Conservation (phyloP, 768 basidiomycete genomes). For the Boletales sp. region DNA sequence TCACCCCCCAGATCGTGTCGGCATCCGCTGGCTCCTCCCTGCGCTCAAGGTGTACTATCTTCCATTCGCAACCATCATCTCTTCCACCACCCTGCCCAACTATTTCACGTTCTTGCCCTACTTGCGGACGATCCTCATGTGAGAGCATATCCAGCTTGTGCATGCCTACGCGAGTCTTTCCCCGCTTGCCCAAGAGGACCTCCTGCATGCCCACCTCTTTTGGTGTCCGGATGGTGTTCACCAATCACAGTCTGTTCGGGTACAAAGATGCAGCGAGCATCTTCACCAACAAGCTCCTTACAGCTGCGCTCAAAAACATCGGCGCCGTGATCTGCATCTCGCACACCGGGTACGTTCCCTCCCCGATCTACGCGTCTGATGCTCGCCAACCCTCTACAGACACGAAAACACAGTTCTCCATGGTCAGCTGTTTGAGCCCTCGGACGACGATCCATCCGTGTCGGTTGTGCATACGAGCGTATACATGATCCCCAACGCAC, state of each 20-base stretch:
- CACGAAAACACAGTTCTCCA: conserved; percentile 97
- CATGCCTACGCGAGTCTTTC: conserved; percentile 93
- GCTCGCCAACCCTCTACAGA: conserved; percentile 36
- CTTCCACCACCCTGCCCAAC: conserved; percentile 91
- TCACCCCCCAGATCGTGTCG: conserved; percentile 80
- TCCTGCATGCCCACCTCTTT: conserved; percentile 86
- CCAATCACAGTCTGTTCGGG: conserved; percentile 95
- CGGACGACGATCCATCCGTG: conserved; percentile 39
- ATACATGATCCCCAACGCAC: conserved; percentile 91
- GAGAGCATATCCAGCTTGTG: conserved; percentile 82
- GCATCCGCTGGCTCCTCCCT: conserved; percentile 85
- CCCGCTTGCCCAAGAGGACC: conserved; percentile 87
- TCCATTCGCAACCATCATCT: conserved; percentile 83
- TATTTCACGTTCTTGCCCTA: conserved; percentile 93
- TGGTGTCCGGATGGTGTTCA: conserved; percentile 88
- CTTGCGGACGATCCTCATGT: conserved; percentile 80
- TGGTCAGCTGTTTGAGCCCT: conserved; percentile 65
- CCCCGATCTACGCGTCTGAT: no score
- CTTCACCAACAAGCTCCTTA: conserved; percentile 92
- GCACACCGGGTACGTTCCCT: conserved; percentile 72
- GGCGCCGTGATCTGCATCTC: conserved; percentile 96
- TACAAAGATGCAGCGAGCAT: conserved; percentile 98
- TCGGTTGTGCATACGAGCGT: conserved; percentile 55
- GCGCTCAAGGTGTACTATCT: conserved; percentile 92
- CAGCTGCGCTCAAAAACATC: conserved; percentile 81